Base-by-base conservation (phyloP, 108 stramenopile genomes). In the Fragilaria radians region DNA sequence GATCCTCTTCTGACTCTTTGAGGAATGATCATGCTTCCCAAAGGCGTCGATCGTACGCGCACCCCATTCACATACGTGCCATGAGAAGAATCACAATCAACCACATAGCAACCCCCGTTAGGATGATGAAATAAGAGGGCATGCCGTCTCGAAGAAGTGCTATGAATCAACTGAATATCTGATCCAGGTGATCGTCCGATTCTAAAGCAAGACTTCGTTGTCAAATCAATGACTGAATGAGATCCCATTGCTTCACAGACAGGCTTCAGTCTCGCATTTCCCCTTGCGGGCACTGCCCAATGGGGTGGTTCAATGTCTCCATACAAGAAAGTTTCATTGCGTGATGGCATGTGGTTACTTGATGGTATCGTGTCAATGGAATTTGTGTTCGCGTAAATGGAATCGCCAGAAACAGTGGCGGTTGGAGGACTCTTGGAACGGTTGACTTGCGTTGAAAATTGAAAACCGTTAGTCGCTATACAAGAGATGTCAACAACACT, bases 81-180 rank as follows among this genome's bases (percentile, higher is more conserved):
- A 54, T 90, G 88, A 7, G 88, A 80, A 55, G 79, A 81, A 23
- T 82, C 81, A 52, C 88, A 90, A 54, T 90, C 88, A 18, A 90
- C 81, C 22, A 90, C 28, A 61, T 90, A 90, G 47, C 88, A 90
- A 5, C 75, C 79, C 19, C 85, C 85, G 57, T 86, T 86, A n/a
- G 82, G 71, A 62, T 90, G 88, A 54, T 90, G 88, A 54, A 90
- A 90, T 25, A 90, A 66, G 66, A 90, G 76, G 5, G 88, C 88
- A 54, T 90, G 88, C 32, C 71, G 71, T 46, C 88, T 68, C 32
- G 82, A 83, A 3, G 82, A 82, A 1, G 85, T 86, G 0, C 60
- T 76, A 52, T 86, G 85, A n/a, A 73, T 36, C 24, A 90, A 75
- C 55, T 78, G 78, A 48, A 90, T 69, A 61, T 90, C 79, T 29